These are phyloP conservation scores for Trametes meyenii DNA, from an alignment of 768 basidiomycete species.

Conservation along the genomic window DNA sequence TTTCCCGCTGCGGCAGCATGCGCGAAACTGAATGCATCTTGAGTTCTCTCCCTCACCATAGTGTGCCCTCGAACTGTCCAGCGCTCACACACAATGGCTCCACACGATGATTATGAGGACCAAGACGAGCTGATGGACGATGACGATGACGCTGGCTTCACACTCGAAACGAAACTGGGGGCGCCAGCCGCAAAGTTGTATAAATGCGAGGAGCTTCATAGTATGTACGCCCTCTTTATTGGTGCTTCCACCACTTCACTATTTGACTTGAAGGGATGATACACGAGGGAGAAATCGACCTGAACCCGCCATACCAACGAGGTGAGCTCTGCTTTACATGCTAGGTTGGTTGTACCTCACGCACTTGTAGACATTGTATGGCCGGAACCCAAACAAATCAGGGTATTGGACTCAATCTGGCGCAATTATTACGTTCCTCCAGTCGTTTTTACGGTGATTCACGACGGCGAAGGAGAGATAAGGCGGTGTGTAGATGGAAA, in stretches of 20 bases:
- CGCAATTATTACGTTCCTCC: constrained; percentile 58
- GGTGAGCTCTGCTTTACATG: constrained; percentile 41
- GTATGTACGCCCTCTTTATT: constrained; percentile 13
- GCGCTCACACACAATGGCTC: constrained; percentile 1
- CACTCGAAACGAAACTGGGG: constrained; percentile 26
- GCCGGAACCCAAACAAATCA: constrained; percentile 66
- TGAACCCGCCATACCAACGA: constrained; percentile 74
- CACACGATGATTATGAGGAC: constrained; percentile 25
- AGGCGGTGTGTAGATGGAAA: constrained; percentile 57
- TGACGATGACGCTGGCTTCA: constrained; percentile 24
- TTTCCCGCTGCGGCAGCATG: neutral
- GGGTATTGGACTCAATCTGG: constrained; percentile 53
- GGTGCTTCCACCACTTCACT: neutral
- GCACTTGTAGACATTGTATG: constrained; percentile 69
- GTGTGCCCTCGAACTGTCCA: neutral
- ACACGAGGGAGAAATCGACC: constrained; percentile 69
- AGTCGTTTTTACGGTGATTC: constrained; percentile 47
- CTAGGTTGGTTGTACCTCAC: neutral
- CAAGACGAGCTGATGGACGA: constrained; percentile 24
- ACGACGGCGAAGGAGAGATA: constrained; percentile 43
- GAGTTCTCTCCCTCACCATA: neutral
- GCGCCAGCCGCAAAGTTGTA: constrained; percentile 27
- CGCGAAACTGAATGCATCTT: constrained; percentile 4
- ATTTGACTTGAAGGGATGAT: constrained; percentile 50
- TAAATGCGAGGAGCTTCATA: constrained; percentile 28